Conservation (phyloP, 129 eudicot genomes). For the Lactuca sativa region DNA sequence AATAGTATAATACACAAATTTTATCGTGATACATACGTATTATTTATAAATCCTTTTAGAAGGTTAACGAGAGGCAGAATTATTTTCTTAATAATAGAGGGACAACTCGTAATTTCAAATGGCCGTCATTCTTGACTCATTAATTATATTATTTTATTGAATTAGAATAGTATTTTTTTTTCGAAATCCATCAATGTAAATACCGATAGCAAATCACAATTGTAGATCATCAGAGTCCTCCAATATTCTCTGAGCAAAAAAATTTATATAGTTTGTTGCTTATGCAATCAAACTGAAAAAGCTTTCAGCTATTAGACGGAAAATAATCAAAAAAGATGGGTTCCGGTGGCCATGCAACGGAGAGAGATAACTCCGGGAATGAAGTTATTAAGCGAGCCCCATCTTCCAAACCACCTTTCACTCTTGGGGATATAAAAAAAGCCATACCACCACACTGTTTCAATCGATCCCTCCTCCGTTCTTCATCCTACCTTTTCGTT, state of each 20-base stretch:
- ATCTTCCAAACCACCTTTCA: slow-evolving; percentile 36
- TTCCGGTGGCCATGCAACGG: slow-evolving; percentile 34
- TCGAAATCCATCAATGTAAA: not conserved
- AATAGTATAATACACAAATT: too few species aligned
- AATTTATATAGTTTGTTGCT: not conserved
- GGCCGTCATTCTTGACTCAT: too few species aligned
- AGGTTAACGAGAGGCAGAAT: too few species aligned
- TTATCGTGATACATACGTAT: too few species aligned
- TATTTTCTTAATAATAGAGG: too few species aligned
- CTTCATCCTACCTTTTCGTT: slow-evolving; percentile 28
- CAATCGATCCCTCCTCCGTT: slow-evolving; percentile 32
- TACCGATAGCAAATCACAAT: slow-evolving; percentile 5
- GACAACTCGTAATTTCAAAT: too few species aligned
- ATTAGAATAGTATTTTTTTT: too few species aligned
- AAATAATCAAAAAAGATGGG: slow-evolving; percentile 20
- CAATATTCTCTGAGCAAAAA: not conserved
- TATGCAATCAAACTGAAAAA: not conserved
- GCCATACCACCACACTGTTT: slow-evolving; percentile 49
- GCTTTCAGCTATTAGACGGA: not conserved
- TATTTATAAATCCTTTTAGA: too few species aligned
- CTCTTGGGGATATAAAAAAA: slow-evolving; percentile 33
- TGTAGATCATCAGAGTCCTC: not conserved
- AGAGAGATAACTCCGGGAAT: not conserved
- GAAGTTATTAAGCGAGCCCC: slow-evolving; percentile 32
- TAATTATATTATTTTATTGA: too few species aligned